Conservation (phyloP, 495 filamentous ascomycete genomes). For the Mytilinidion resinicola region DNA sequence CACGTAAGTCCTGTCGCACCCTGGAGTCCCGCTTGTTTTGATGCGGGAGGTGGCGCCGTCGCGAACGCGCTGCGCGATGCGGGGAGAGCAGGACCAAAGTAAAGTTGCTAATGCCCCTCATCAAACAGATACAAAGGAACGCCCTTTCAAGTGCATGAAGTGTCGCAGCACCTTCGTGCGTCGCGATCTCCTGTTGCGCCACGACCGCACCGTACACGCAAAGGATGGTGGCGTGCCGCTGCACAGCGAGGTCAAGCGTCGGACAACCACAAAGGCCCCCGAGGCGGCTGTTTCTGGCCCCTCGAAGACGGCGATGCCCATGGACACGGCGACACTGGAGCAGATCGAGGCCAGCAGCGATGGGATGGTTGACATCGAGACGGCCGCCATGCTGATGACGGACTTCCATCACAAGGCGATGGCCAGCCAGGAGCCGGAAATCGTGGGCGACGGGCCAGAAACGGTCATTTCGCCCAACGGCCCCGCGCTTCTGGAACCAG, state of each 20-base stretch:
- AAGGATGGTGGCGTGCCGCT: constrained; percentile 96
- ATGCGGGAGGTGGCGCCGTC: constrained; percentile 11
- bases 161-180: constrained; percentile 98
- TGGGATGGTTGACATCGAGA: constrained; percentile 94
- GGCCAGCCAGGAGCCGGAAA: constrained; percentile 64
- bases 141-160: constrained; percentile 96
- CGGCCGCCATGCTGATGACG: constrained; percentile 97
- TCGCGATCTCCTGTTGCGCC: constrained; percentile 89
- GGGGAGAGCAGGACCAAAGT: constrained; percentile 13
- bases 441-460: constrained; percentile 53
- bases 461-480: constrained; percentile 65
- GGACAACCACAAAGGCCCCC: constrained; percentile 62
- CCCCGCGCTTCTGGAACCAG: constrained; percentile 37
- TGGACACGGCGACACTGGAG: constrained; percentile 85
- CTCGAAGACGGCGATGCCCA: constrained; percentile 71
- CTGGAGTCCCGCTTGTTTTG: constrained; percentile 8
- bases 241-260: constrained; percentile 88
- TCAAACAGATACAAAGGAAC: constrained; percentile 87
- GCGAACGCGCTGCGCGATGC: constrained; percentile 16
- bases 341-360: constrained; percentile 93
- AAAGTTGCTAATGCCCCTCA: constrained; percentile 28
- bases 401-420: constrained; percentile 97
- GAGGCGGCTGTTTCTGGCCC: constrained; percentile 59
- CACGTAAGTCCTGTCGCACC: constrained; percentile 65
- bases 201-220: constrained; percentile 96